phyloP scores from a whole-genome alignment of 179 eudicot species.

The Carnegiea gigantea region DNA sequence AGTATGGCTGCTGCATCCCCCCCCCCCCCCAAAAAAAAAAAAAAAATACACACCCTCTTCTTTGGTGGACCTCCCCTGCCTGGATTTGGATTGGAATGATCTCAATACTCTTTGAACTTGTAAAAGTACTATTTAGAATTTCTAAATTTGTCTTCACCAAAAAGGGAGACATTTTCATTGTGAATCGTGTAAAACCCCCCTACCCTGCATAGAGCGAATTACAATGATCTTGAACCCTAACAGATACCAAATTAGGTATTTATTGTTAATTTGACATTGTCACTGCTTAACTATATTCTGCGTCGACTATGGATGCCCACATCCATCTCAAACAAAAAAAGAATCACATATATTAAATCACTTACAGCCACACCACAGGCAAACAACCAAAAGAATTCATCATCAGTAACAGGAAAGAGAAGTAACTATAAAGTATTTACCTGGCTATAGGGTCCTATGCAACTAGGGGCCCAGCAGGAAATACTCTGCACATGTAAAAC shows the following conservation, averaged over 20 bases:
- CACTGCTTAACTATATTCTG: neutral
- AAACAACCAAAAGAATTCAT: neutral
- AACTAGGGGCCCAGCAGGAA: slow-evolving; percentile 98
- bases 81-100: too few relatives aligned
- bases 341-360: slow-evolving; percentile 1
- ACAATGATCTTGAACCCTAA: neutral
- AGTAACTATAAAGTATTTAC: slow-evolving; percentile 31
- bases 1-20: too few relatives aligned
- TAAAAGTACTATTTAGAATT: too few relatives aligned
- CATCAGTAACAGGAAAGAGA: slow-evolving; percentile 4
- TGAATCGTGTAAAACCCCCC: neutral
- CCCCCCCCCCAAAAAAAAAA: too few relatives aligned
- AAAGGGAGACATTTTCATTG: neutral
- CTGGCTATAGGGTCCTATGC: slow-evolving; percentile 99
- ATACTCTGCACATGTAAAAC: slow-evolving; percentile 98
- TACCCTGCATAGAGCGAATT: neutral
- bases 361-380: neutral
- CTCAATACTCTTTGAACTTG: neutral
- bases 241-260: neutral
- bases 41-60: too few relatives aligned
- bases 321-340: neutral
- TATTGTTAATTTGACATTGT: neutral
- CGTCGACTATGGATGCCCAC: neutral
- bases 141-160: neutral
- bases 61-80: too few relatives aligned